A percentile compares a stretch with the other conserved stretches of the same genome.
Evolutionary conservation across 768 basidiomycete species (phyloP).

Genomic region (Rhizopogon rudus): DNA sequence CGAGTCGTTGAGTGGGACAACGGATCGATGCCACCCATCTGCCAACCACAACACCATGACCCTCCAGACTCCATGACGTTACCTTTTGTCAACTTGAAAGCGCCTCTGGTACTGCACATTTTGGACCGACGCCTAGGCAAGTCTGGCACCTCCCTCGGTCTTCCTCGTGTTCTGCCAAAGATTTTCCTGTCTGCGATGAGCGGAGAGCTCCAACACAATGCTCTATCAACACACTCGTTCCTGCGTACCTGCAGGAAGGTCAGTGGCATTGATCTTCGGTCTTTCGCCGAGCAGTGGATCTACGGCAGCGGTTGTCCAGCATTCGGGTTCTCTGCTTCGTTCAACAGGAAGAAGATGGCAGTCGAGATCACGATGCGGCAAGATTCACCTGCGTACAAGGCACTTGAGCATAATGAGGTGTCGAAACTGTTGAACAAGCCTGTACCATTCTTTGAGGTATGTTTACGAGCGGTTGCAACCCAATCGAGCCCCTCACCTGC

Average conservation of each 20-base stretch:
- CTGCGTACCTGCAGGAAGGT: slow-evolving; percentile 90
- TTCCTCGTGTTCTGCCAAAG: slow-evolving; percentile 93
- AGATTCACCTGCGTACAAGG: slow-evolving; percentile 70
- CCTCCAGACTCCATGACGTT: slow-evolving; percentile 77
- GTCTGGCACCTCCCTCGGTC: slow-evolving; percentile 89
- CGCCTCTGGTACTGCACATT: slow-evolving; percentile 94
- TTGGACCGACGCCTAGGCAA: slow-evolving; percentile 92
- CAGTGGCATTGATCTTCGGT: slow-evolving; percentile 82
- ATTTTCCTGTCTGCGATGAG: slow-evolving; percentile 91
- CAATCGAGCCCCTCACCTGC: background rate
- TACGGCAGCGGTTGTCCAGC: slow-evolving; percentile 95
- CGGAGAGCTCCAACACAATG: slow-evolving; percentile 82
- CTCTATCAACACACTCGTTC: slow-evolving; percentile 86
- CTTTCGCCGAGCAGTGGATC: slow-evolving; percentile 99
- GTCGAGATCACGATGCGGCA: slow-evolving; percentile 95
- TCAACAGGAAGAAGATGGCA: slow-evolving; percentile 97
- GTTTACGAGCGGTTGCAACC: slow-evolving; percentile 9
- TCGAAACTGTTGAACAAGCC: slow-evolving; percentile 71
- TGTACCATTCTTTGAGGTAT: slow-evolving; percentile 84
- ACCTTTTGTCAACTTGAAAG: slow-evolving; percentile 91
- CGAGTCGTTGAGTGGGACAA: slow-evolving; percentile 85
- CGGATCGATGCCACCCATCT: slow-evolving; percentile 88
- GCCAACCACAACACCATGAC: slow-evolving; percentile 80
- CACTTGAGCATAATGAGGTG: slow-evolving; percentile 63
- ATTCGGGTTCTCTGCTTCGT: slow-evolving; percentile 84